Evolutionary conservation across 345 rosid genomes (phyloP), one percentile per base, ranked within the genome.

Genomic region (Nephelium lappaceum): DNA sequence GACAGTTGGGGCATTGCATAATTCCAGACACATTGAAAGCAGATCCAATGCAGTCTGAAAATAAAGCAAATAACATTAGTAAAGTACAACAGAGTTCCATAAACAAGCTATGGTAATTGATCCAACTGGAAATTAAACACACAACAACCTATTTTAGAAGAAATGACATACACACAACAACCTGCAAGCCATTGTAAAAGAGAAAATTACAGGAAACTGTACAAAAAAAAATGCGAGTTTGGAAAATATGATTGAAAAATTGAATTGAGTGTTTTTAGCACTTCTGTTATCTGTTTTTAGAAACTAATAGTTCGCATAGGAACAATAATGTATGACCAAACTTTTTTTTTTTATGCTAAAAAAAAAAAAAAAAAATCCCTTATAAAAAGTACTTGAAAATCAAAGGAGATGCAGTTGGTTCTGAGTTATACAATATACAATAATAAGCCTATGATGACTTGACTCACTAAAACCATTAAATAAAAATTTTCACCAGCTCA

Each of bases 1-100:
- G 81, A 71, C 87, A 84, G 36, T 75, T 77, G 38, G 83, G 87
- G 68, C 87, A 84, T 60, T 70, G 78, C 84, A 84, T 84, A 12
- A 21, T 21, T 0, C 80, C 72, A 8, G 63, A 24, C 7, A 55
- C 71, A 38, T 76, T 84, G 45, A 84, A 84, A 16, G 85, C 81
- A 21, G 85, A 84, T 8, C 87, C 87, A 24, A 65, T 82, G 76
- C 84, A 79, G 66, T 84, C 85, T 82, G 81, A 58, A 75, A 24
- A 47, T 0, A 5, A 57, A 27, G 47, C 7, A 18, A 6, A 19
- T 0, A 41, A 42, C 5, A 47, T 42, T 41, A 45, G 66, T 31
- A 68, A 68, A 19, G 16, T 24, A 45, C 0, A 73, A 8, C 1
- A 14, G 15, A 21, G 3, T 39, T 58, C 65, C 31, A 58, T 4